A percentile compares a stretch with the other conserved stretches of the same genome.
phyloP scores from a whole-genome alignment of 345 rosid genomes.

The Moringa oleifera region DNA sequence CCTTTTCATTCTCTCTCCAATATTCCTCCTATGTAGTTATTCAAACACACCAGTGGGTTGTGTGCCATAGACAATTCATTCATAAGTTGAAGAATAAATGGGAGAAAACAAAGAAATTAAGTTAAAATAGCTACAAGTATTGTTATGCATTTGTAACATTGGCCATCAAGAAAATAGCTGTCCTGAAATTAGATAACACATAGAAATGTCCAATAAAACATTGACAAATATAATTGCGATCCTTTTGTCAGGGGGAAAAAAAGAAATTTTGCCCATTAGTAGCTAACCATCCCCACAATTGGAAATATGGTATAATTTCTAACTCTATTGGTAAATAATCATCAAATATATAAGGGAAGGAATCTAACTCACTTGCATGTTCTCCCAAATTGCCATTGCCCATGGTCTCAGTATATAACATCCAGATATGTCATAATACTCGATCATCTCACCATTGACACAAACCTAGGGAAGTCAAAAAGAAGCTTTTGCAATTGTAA shows the following conservation, averaged over 20 bases:
- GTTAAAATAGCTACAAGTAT: too few relatives aligned
- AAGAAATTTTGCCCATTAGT: too few relatives aligned
- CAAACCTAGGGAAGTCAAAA: constrained; percentile 51
- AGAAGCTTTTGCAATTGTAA: background rate
- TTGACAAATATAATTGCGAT: too few relatives aligned
- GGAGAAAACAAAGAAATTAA: background rate
- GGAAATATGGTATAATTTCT: background rate
- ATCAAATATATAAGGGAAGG: background rate
- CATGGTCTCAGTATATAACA: constrained; percentile 97
- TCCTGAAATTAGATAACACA: background rate
- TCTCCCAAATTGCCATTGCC: constrained; percentile 96
- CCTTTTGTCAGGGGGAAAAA: too few relatives aligned
- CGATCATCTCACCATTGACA: constrained; percentile 89
- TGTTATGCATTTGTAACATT: background rate
- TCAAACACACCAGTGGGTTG: background rate
- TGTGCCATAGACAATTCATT: background rate
- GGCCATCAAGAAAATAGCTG: too few relatives aligned
- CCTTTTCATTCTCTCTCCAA: background rate
- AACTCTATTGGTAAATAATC: background rate
- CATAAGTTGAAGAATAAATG: constrained; percentile 1
- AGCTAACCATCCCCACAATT: too few relatives aligned
- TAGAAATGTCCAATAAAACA: too few relatives aligned
- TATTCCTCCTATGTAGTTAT: background rate
- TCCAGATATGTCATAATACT: constrained; percentile 94
- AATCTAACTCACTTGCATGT: constrained; percentile 65